Evolutionary conservation across 441 rosid genomes (phyloP).

Genomic region (Syzygium syzygioides): DNA sequence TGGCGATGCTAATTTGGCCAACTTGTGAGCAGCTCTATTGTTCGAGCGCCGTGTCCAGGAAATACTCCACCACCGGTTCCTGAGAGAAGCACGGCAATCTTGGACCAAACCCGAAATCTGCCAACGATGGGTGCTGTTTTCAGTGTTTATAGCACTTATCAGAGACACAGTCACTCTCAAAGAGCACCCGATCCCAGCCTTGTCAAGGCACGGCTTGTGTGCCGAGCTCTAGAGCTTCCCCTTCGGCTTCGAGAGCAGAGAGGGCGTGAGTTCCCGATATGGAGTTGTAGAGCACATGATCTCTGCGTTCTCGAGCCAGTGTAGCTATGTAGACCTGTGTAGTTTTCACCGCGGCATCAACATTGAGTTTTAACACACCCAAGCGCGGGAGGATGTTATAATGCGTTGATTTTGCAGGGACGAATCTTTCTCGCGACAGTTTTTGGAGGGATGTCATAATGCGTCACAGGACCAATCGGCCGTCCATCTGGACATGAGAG

Average conservation of each 20-base stretch:
- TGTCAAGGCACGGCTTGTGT: rapidly evolving
- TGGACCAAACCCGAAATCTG: neutral
- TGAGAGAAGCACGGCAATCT: neutral
- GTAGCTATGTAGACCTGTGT: neutral
- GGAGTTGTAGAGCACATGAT: neutral
- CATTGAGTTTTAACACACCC: neutral
- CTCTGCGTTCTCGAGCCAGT: neutral
- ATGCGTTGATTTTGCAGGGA: neutral
- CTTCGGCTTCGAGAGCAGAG: neutral
- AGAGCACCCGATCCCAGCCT: neutral
- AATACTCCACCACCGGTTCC: neutral
- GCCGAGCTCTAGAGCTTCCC: neutral
- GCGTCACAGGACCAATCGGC: neutral
- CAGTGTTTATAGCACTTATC: neutral
- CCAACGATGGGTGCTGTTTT: neutral
- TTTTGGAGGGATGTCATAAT: neutral
- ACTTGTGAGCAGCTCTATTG: neutral
- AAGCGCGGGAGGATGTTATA: too few relatives aligned
- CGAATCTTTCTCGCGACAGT: neutral
- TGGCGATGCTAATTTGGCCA: neutral
- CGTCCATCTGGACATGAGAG: neutral
- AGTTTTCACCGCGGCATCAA: neutral
- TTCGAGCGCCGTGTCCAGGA: neutral
- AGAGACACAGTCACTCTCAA: neutral
- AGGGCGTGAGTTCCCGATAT: neutral